Evolutionary conservation across 2,329 filamentous ascomycete species (phyloP).

Genomic region (Paraphoma sp.): DNA sequence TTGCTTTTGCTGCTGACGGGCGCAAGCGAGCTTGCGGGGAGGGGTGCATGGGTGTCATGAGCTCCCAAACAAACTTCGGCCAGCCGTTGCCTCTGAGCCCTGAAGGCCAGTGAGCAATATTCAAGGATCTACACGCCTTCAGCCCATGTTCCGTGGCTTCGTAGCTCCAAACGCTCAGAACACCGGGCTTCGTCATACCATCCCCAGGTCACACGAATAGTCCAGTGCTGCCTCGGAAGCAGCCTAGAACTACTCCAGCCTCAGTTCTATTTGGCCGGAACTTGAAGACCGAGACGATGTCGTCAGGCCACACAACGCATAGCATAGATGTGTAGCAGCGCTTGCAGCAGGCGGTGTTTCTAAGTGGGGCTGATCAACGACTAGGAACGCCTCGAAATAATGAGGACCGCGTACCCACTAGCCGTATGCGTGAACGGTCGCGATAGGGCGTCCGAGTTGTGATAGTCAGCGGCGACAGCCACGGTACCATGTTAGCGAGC

Average conservation of each 20-base stretch:
- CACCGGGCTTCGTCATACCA: conserved; percentile 15
- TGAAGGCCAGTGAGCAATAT: conserved; percentile 26
- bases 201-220: background rate
- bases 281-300: conserved; percentile 8
- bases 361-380: conserved; percentile 37
- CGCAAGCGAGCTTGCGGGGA: conserved; percentile 37
- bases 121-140: conserved; percentile 35
- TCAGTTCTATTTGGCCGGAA: conserved; percentile 5
- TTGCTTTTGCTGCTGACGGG: conserved; percentile 36
- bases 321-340: conserved; percentile 24
- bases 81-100: conserved; percentile 34
- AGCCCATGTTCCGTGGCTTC: conserved; percentile 40
- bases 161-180: conserved; percentile 36
- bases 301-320: conserved; percentile 27
- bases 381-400: conserved; percentile 29
- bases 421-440: conserved; percentile 27
- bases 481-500: conserved; percentile 25
- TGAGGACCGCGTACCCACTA: conserved; percentile 35
- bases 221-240: background rate
- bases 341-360: conserved; percentile 20
- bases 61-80: conserved; percentile 39
- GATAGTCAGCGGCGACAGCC: conserved; percentile 35
- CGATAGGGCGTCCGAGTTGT: conserved; percentile 36
- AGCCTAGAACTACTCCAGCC: conserved; percentile 3
- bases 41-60: conserved; percentile 24